Evolutionary conservation across 306 rosid genomes (phyloP).

Genomic region (Sechiopsis laciniata): DNA sequence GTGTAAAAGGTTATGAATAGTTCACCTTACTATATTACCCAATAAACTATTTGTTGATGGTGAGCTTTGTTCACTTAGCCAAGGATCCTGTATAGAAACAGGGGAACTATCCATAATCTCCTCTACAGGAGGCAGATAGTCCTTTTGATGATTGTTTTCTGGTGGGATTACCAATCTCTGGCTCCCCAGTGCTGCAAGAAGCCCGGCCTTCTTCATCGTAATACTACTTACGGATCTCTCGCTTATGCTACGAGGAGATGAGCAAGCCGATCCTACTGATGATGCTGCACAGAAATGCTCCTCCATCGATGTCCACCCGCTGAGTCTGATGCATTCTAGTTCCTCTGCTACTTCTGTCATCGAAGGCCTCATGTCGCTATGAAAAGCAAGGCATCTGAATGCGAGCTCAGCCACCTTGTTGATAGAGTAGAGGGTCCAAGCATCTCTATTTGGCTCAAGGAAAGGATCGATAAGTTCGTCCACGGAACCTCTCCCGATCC

Average conservation of each 20-base stretch:
- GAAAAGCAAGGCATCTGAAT: slow-evolving; percentile 93
- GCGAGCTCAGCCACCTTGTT: slow-evolving; percentile 94
- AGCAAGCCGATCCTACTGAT: slow-evolving; percentile 52
- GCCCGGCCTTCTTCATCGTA: slow-evolving; percentile 27
- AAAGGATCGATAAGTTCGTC: slow-evolving; percentile 85
- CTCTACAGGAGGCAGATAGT: slow-evolving; percentile 34
- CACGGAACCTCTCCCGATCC: slow-evolving; percentile 67
- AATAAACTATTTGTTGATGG: slow-evolving; percentile 85
- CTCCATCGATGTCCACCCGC: slow-evolving; percentile 79
- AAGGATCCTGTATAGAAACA: slow-evolving; percentile 79
- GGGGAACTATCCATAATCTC: slow-evolving; percentile 71
- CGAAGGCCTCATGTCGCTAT: slow-evolving; percentile 83
- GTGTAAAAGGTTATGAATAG: neutral
- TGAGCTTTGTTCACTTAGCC: slow-evolving; percentile 90
- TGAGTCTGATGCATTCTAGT: slow-evolving; percentile 58
- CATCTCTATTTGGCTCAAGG: slow-evolving; percentile 87
- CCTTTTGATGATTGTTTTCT: slow-evolving; percentile 20
- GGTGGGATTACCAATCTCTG: slow-evolving; percentile 48
- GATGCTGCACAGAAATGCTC: slow-evolving; percentile 53
- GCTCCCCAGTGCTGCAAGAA: slow-evolving; percentile 33
- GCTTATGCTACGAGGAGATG: slow-evolving; percentile 46
- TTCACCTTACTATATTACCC: slow-evolving; percentile 60
- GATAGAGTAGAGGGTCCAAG: slow-evolving; percentile 87
- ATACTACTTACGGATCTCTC: slow-evolving; percentile 32
- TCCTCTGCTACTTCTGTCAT: slow-evolving; percentile 96